Base-by-base conservation (phyloP, 2,329 filamentous ascomycete genomes). In the Nakataea oryzae region DNA sequence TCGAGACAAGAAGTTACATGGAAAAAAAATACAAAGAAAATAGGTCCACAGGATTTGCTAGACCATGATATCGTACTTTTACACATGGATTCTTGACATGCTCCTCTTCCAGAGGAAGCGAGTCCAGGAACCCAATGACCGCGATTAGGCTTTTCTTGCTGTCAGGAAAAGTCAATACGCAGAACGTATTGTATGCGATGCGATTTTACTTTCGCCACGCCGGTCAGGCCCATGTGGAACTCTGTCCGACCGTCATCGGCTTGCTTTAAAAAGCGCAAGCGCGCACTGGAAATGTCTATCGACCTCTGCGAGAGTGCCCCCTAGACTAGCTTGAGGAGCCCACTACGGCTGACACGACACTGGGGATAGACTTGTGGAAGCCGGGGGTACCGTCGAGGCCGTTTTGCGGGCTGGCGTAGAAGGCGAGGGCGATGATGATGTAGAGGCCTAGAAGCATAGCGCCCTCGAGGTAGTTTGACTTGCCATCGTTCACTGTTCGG, bases 381-480 rank as follows among this genome's bases (percentile, higher is more conserved):
- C 41, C 17, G 7, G 41, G 41, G 7, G 11, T 11, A n/a, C 5
- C 41, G 41, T 50, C 41, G 2, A 50, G 41, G 41, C 41, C 41
- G 21, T 76, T 76, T 64, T 71, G 74, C 0, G 82, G 82, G 17
- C 78, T 82, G 62, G 80, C 82, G 68, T 81, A 86, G 69, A 86
- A 86, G 21, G 83, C 83, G 41, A 86, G 72, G 5, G 83, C 83
- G 64, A 86, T 86, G 67, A 86, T 86, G 58, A 80, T 68, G 69
- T 86, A 86, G 21, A 86, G 74, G 27, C 76, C 77, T 63, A 80
- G 71, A 74, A 76, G 81, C 84, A 93, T 89, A 58, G 88, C 88
- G 57, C 90, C 90, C 73, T 93, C 90, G 27, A 93, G 82, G 68
- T 93, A 93, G 74, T 93, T 95, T 17, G 86, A 90, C 74, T 89